phyloP scores from a whole-genome alignment of 345 rosid genomes.

The Abelmoschus esculentus region DNA sequence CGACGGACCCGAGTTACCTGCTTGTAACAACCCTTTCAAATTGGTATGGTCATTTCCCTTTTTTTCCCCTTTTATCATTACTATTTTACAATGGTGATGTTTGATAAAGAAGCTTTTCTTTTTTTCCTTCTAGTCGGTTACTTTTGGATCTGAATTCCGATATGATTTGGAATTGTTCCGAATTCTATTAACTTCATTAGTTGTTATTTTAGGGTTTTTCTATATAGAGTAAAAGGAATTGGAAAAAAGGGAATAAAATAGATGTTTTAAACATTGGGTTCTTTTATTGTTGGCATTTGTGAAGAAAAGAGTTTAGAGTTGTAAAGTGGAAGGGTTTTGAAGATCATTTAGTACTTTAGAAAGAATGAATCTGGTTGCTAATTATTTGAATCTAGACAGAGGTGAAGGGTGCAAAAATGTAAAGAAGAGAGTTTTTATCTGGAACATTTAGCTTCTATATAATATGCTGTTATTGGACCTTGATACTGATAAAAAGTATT shows the following conservation, averaged over 20 bases:
- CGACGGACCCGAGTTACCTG: not conserved
- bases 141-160: not conserved
- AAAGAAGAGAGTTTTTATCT: not conserved
- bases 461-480: not conserved
- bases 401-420: not conserved
- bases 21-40: constrained; percentile 7
- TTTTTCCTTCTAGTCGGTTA: not conserved
- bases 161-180: not conserved
- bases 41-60: not conserved
- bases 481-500: not conserved
- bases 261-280: not conserved
- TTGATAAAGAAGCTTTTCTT: not conserved
- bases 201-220: not conserved
- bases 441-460: not conserved
- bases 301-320: not conserved
- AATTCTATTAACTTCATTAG: not conserved
- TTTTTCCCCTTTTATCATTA: not conserved
- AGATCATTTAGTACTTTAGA: not conserved
- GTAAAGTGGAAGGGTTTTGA: not conserved
- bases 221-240: not conserved
- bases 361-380: not conserved
- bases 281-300: not conserved
- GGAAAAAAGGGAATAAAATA: not conserved
- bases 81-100: not conserved
- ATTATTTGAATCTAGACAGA: not conserved